Base-by-base conservation (phyloP, 352 stramenopile species). In the Phytophthora pseudosyringae region DNA sequence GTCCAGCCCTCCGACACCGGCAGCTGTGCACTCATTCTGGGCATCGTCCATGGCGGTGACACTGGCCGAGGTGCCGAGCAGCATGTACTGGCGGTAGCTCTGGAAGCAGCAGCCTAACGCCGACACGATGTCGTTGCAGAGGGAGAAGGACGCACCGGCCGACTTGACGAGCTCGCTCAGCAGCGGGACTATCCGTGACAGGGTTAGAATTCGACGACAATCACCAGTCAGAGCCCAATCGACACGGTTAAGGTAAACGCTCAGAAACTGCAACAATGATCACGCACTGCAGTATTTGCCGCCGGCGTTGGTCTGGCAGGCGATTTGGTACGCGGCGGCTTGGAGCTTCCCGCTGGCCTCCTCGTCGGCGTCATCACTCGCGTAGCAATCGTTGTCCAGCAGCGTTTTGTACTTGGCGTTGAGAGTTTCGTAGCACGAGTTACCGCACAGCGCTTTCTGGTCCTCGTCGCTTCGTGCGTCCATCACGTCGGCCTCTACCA, bases 81-180 rank as follows among this genome's bases (percentile, higher is more conserved):
- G 39, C 70, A 92, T 88, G 59, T 90, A 93, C 54, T 90, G 83
- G 21, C 76, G 75, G 62, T 93, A 94, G 49, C 82, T 94, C 67
- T 94, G 83, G 59, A 93, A 94, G 52, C 83, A 94, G 59, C 83
- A 94, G 39, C 82, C 86, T 49, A 94, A 61, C 32, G 84, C 57
- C n/a, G 80, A 72, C 9, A 90, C 81, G 26, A 94, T 91, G 39
- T 93, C 84, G 10, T 66, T 53, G 58, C 82, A 94, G 31, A 93
- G 54, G n/a, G 89, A 71, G 71, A 76, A 92, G 8, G 52, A 69
- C 0, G 61, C 77, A 4, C 80, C 82, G 2, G 83, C 83, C 11
- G 86, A 72, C 15, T 69, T 39, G 1, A 93, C 67, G 5, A 89
- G 66, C 4, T 74, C 63, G 1, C 69, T 81, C 1, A 93, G 48